Percentiles rank a stretch among this genome's conserved stretches.
These are phyloP conservation scores for Picochlorum sp. DNA, from an alignment of 139 green algal genomes.

Conservation along the genomic window DNA sequence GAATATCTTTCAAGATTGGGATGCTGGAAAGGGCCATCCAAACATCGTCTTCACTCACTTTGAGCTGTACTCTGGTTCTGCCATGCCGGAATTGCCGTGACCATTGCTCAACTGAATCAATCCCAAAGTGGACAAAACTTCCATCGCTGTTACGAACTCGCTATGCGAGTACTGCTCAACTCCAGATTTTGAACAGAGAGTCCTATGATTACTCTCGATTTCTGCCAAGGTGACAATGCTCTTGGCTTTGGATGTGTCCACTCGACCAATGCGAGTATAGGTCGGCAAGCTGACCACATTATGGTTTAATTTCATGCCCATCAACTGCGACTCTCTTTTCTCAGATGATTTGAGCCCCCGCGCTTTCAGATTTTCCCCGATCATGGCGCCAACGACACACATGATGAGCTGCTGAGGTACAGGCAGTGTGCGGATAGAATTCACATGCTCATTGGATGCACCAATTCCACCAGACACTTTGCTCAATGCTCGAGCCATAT, in stretches of 20 bases:
- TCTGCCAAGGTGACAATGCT: conserved; percentile 17
- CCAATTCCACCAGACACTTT: conserved; percentile 21
- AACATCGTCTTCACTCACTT: conserved; percentile 24
- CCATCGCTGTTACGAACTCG: conserved; percentile 17
- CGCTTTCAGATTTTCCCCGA: conserved; percentile 16
- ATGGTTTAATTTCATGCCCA: not conserved
- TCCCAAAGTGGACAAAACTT: not conserved
- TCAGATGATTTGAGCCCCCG: conserved; percentile 2
- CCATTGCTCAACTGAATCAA: conserved; percentile 8
- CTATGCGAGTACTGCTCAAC: conserved; percentile 4
- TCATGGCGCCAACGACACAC: conserved; percentile 21
- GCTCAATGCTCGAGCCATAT: conserved; percentile 29
- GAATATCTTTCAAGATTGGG: conserved; percentile 10
- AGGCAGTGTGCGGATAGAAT: conserved; percentile 27
- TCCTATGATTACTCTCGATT: conserved; percentile 1
- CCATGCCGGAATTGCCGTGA: not conserved
- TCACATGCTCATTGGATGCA: conserved; percentile 11
- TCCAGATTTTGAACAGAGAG: conserved; percentile 16
- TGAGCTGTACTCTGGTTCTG: conserved; percentile 10
- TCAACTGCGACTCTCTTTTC: not conserved
- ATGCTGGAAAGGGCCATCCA: conserved; percentile 14
- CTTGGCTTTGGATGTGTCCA: not conserved
- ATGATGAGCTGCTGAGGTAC: conserved; percentile 47
- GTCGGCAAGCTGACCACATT: too few relatives aligned
- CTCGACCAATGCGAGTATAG: not conserved